A percentile compares a stretch with the other conserved stretches of the same genome.
Evolutionary conservation across 2,329 filamentous ascomycete genomes (phyloP).

Genomic region (Furcasterigmium sp.): DNA sequence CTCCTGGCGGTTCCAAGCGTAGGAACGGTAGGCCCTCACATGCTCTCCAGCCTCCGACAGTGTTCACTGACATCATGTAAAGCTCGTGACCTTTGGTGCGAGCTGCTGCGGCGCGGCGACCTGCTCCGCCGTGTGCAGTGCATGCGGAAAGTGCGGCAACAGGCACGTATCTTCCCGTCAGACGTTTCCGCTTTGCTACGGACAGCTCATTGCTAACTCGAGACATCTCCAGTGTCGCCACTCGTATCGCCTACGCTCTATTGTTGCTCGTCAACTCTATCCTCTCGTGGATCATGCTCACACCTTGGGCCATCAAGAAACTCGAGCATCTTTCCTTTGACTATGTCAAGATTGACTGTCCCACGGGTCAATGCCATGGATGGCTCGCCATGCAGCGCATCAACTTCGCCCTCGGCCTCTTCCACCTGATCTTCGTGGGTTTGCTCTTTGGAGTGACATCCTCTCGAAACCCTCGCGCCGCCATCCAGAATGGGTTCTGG

Average conservation of each 20-base stretch:
- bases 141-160: constrained; percentile 95
- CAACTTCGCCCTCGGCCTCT: constrained; percentile 93
- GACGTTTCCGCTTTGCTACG: neutral
- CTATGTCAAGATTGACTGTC: constrained; percentile 92
- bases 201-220: constrained; percentile 12
- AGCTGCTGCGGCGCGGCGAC: constrained; percentile 97
- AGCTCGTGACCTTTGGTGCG: constrained; percentile 73
- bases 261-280: constrained; percentile 96
- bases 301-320: constrained; percentile 96
- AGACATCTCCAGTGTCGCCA: constrained; percentile 66
- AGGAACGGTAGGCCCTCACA: constrained; percentile 62
- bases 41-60: constrained; percentile 59
- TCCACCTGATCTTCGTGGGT: constrained; percentile 82
- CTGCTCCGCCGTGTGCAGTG: constrained; percentile 91
- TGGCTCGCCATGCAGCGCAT: constrained; percentile 96
- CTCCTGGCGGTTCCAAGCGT: constrained; percentile 82
- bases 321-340: constrained; percentile 87
- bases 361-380: constrained; percentile 85
- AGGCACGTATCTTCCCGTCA: constrained; percentile 47
- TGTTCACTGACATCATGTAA: constrained; percentile 13
- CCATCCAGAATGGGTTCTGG: constrained; percentile 98
- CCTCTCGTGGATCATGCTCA: constrained; percentile 98
- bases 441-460: constrained; percentile 82
- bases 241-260: constrained; percentile 92
- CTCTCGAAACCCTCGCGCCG: constrained; percentile 81